phyloP scores from a whole-genome alignment of 768 basidiomycete genomes.

The Gymnopilus dilepis region DNA sequence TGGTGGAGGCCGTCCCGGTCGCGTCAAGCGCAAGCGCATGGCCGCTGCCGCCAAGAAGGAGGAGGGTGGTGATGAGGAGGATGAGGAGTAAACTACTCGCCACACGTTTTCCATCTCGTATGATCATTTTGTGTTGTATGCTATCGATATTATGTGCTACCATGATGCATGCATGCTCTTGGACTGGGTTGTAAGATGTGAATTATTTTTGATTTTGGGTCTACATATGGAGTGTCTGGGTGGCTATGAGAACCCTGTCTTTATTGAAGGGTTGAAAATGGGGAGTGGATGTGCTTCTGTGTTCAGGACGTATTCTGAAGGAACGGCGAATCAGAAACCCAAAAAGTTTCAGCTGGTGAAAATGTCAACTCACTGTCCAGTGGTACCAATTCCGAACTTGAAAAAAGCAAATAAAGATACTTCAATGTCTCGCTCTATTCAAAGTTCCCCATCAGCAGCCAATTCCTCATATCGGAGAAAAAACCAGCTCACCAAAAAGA shows the following conservation, averaged over 20 bases:
- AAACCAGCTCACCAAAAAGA: constrained; percentile 71
- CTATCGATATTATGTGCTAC: constrained; percentile 27
- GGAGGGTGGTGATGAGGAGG: constrained; percentile 88
- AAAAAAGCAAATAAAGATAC: constrained; percentile 89
- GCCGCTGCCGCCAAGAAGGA: constrained; percentile 91
- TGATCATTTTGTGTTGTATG: constrained; percentile 31
- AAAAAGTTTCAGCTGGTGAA: too few species aligned
- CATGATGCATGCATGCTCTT: constrained; percentile 23
- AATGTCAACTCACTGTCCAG: constrained; percentile 66
- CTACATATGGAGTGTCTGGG: background rate
- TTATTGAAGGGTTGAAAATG: constrained; percentile 55
- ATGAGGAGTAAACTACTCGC: constrained; percentile 65
- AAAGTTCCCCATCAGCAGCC: background rate
- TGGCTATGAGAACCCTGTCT: constrained; percentile 33
- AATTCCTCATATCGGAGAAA: constrained; percentile 5
- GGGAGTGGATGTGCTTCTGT: constrained; percentile 76
- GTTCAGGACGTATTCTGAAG: constrained; percentile 84
- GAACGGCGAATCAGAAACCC: constrained; percentile 1
- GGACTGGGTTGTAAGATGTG: constrained; percentile 1
- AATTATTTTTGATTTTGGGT: background rate
- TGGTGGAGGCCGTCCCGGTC: constrained; percentile 92
- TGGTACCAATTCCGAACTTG: constrained; percentile 73
- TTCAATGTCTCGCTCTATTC: constrained; percentile 87
- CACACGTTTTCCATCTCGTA: constrained; percentile 4
- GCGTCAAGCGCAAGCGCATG: constrained; percentile 98